phyloP scores from a whole-genome alignment of 371 early-diverging fungal genomes.

The Mortierella sp. region DNA sequence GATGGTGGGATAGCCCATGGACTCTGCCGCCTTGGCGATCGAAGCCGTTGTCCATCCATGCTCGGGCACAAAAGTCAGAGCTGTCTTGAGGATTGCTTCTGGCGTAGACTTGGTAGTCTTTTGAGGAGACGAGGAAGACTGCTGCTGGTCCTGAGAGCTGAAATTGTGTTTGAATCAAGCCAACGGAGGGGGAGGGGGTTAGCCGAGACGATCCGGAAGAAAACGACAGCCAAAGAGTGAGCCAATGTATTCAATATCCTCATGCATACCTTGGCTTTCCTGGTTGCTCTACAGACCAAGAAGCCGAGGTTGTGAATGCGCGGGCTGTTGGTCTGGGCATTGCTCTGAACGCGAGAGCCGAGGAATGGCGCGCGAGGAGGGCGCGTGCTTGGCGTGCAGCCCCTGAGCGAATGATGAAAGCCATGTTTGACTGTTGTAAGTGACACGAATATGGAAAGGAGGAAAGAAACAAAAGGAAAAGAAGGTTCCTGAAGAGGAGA shows the following conservation, averaged over 20 bases:
- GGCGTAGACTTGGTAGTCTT: slow-evolving; percentile 51
- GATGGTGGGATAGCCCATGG: slow-evolving; percentile 78
- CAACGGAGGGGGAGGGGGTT: not conserved
- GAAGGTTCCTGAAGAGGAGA: not conserved
- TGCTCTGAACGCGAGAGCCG: not conserved
- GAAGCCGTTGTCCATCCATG: slow-evolving; percentile 83
- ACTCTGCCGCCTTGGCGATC: slow-evolving; percentile 73
- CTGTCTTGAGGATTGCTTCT: slow-evolving; percentile 68
- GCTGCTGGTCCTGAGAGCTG: slow-evolving; percentile 43
- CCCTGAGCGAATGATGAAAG: slow-evolving; percentile 16
- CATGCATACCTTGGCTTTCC: slow-evolving; percentile 6
- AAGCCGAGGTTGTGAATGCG: slow-evolving; percentile 27
- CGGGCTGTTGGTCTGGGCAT: slow-evolving; percentile 9
- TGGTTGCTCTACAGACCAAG: slow-evolving; percentile 15
- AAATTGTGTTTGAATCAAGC: not conserved
- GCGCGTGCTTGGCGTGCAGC: slow-evolving; percentile 14
- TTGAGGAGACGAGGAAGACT: slow-evolving; percentile 42
- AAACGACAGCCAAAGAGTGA: too few species aligned
- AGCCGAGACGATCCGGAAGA: too few species aligned
- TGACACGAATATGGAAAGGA: too few species aligned
- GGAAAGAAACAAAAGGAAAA: too few species aligned
- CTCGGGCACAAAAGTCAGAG: slow-evolving; percentile 73
- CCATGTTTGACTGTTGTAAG: not conserved
- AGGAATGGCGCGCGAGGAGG: slow-evolving; percentile 17
- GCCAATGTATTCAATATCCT: not conserved